Evolutionary conservation across 305 asterid genomes (phyloP).

Genomic region (Withania somnifera): DNA sequence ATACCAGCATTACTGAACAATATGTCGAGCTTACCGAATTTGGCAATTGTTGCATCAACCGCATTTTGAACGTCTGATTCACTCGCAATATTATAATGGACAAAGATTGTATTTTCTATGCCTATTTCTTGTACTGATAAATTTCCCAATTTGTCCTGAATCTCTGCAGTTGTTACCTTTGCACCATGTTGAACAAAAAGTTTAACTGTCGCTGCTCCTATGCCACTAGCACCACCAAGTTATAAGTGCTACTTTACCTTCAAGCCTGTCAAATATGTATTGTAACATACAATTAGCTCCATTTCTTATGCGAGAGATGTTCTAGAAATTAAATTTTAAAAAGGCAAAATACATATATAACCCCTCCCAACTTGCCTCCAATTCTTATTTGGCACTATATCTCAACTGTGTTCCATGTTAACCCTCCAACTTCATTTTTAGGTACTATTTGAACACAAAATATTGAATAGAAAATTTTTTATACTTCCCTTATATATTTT

Average conservation of each 20-base stretch:
- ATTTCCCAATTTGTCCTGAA: not conserved
- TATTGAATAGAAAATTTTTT: no score
- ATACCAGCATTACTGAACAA: not conserved
- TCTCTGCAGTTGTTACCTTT: conserved; percentile 7
- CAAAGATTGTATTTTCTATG: not conserved
- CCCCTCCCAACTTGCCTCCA: no score
- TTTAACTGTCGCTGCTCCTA: conserved; percentile 7
- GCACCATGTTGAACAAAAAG: conserved; percentile 16
- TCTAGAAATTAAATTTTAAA: no score
- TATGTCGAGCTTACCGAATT: not conserved
- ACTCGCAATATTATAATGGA: not conserved
- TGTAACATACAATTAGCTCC: no score
- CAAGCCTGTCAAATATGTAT: not conserved
- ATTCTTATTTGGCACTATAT: no score
- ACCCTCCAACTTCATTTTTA: no score
- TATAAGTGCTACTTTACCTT: conserved; percentile 17
- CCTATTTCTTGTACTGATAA: no score
- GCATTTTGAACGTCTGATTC: not conserved
- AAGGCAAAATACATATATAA: no score
- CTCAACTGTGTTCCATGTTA: no score
- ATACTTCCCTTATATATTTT: no score
- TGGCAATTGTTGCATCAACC: not conserved
- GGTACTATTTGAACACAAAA: no score
- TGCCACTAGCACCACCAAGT: conserved; percentile 19
- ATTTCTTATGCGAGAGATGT: no score